Evolutionary conservation across 2,329 filamentous ascomycete genomes (phyloP), one percentile per base, ranked within the genome.

Genomic region (Thermomyces lanuginosus): DNA sequence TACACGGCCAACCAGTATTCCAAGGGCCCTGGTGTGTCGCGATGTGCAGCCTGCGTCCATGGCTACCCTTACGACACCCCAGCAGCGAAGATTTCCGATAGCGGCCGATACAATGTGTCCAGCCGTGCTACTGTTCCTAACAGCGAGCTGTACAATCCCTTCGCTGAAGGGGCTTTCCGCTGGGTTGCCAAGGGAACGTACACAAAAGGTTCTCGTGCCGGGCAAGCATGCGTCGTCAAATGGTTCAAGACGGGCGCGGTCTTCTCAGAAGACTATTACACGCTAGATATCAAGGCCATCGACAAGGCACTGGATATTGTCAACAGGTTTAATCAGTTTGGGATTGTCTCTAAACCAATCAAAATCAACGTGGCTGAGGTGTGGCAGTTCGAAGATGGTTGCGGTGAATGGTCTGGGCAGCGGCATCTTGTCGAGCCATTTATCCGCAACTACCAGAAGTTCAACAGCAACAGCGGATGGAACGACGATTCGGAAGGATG

Each of bases 141-240:
- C 14, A 10, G 6, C 7, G 8, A 14, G 3, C 19, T 28, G 11
- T 16, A n/a, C 7, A 16, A 28, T 8, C 20, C 26, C 8, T 28
- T 28, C 15, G 20, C 20, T 4, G 4, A 12, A 16, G 26, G 26
- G 7, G 4, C 19, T 22, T 28, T 28, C 14, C 26, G 26, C 17
- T 28, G 26, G 26, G 26, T 28, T 14, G 26, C 26, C 14, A 28
- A 22, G 26, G 26, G 26, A 16, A 8, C 4, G 7, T 28, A 28
- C 14, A 4, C 14, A 22, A 22, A 20, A 22, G 26, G 20, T 10
- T 16, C 14, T 28, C 26, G 26, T 16, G 13, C 17, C 8, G 20
- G 26, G 4, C 26, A 28, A 10, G 10, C 7, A n/a, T 28, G 26
- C 8, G 20, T 22, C 19, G 6, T 16, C 2, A 28, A 22, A 21